Evolutionary conservation across 1,139 yeast genomes (phyloP).

Genomic region (Groenewaldozyma auringiensis): DNA sequence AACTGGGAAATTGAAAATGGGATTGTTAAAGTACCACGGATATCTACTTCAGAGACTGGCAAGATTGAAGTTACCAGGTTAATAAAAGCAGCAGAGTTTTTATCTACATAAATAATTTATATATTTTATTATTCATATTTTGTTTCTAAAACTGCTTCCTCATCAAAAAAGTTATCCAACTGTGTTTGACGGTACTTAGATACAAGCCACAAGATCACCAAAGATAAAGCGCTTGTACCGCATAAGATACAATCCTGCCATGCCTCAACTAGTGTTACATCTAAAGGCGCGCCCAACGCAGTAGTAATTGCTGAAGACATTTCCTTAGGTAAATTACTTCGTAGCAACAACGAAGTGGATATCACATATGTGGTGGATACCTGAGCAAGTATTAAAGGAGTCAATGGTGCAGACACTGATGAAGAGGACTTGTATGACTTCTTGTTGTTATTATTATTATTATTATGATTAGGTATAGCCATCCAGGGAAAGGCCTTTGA

Average conservation of each 20-base stretch:
- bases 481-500: conserved; percentile 27
- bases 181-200: conserved; percentile 10
- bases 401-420: conserved; percentile 7
- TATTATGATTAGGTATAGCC: neutral
- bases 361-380: conserved; percentile 70
- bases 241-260: conserved; percentile 78
- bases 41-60: neutral
- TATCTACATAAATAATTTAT: neutral
- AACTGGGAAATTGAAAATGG: neutral
- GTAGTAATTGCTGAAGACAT: conserved; percentile 49
- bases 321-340: conserved; percentile 61
- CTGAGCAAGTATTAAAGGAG: conserved; percentile 53
- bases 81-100: neutral
- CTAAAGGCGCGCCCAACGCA: conserved; percentile 42
- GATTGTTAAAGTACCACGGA: neutral
- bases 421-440: conserved; percentile 2
- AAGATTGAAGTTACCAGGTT: conserved; percentile 2
- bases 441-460: neutral
- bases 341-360: conserved; percentile 68
- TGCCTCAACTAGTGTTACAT: conserved; percentile 56
- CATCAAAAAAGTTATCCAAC: conserved; percentile 19
- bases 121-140: conserved; percentile 17
- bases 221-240: conserved; percentile 46
- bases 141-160: conserved; percentile 24
- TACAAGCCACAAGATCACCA: conserved; percentile 34